Percentiles rank a stretch among this genome's conserved stretches.
Conservation (phyloP, 345 rosid species). For the Syzygium jambos region DNA sequence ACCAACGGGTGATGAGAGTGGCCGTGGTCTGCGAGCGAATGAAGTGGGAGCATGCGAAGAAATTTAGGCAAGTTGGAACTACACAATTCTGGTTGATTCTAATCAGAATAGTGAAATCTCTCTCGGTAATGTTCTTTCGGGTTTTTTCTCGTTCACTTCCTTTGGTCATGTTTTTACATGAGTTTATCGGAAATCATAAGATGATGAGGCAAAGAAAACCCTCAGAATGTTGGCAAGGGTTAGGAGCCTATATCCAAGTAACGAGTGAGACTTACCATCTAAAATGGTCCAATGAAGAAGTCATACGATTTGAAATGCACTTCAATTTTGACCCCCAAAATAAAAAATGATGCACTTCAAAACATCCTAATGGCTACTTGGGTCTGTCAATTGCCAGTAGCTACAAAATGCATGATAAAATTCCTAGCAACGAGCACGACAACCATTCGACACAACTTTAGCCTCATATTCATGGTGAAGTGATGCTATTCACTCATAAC, state of each 20-base stretch:
- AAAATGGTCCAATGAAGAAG: not conserved
- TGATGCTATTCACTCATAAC: not conserved
- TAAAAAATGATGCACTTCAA: not conserved
- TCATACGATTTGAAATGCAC: not conserved
- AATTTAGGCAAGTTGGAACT: not conserved
- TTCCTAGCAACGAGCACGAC: not conserved
- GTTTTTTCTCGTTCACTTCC: not conserved
- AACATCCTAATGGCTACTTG: not conserved
- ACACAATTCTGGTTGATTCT: not conserved
- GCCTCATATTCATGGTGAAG: not conserved
- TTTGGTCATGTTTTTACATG: not conserved
- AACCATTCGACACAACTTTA: not conserved
- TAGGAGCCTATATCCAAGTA: not conserved
- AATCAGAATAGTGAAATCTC: not conserved
- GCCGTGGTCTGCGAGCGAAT: too few species aligned
- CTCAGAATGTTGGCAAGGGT: not conserved
- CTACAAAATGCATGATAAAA: not conserved
- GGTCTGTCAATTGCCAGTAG: not conserved
- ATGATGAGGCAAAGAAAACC: not conserved
- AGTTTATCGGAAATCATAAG: not conserved
- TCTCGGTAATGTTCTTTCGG: not conserved
- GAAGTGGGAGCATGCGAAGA: not conserved
- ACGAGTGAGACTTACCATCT: not conserved
- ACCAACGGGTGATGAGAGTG: not conserved
- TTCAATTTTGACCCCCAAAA: too few species aligned